Evolutionary conservation across 768 basidiomycete genomes (phyloP), one percentile per base, ranked within the genome.

Genomic region (Pilatotrama ljubarskyi): DNA sequence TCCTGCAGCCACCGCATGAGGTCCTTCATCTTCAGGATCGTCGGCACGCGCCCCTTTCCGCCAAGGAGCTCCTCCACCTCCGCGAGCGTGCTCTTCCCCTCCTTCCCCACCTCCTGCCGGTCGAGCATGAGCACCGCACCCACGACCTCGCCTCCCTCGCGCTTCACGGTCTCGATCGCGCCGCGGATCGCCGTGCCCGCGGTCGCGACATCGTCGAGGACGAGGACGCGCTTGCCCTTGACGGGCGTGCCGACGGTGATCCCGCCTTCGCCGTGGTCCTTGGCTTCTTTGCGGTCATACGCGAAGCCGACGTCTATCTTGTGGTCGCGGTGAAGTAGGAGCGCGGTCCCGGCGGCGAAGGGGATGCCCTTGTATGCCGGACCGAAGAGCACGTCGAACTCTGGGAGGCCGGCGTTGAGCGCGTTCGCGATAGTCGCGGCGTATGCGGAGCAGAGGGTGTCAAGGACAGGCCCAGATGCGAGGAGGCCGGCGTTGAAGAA

Each of bases 301-400:
- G 90, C 89, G 65, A 92, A 93, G 0, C 91, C 93, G 26, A 95
- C 84, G 35, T 82, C 77, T 41, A 85, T 78, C 4, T 77, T 74
- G 68, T 92, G 79, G 47, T 84, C 78, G 13, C 87, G 82, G 56
- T 87, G 81, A 36, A 99, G 80, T 20, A 87, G 80, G 18, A 95
- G 80, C 2, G 90, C 80, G 3, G 95, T 91, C 35, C 89, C 82
- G 0, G 95, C 90, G 0, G 95, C 95, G 51, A 99, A 85, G 0
- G 95, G 83, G 69, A 98, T 98, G 24, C 94, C 96, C 76, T 98
- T 98, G 78, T 98, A 98, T 2, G 96, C 95, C 0, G 96, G 96
- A 0, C 96, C 96, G 66, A 98, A 97, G 35, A 98, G 81, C 44
- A 98, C 83, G 66, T 96, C 92, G 66, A 95, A 86, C 25, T 69